Base-by-base conservation (phyloP, 1,284 basidiomycete genomes). In the Leccinum laetum region DNA sequence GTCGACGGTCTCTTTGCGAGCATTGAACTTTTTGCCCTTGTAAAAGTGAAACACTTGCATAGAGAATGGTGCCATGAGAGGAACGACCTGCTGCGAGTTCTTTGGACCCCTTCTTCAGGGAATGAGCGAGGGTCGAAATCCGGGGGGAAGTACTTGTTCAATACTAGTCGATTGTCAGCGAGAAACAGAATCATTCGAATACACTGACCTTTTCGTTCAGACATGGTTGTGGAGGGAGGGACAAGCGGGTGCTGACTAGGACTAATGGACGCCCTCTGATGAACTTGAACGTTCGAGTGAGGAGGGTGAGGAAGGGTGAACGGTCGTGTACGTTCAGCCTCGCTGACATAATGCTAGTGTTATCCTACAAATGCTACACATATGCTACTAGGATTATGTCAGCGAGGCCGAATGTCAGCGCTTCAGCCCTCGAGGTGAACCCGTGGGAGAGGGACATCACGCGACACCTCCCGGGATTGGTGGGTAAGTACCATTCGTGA, bases 11-110 rank as follows among this genome's bases (percentile, higher is more conserved):
- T 99, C 98, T 77, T 99, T 99, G 61, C 97, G 86, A 2, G 98
- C 98, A 72, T 99, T 99, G 84, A 99, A 99, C 80, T 99, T 99
- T 82, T 99, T 99, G 57, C 97, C 98, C 77, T 98, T 91, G 83
- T 96, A 96, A 67, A 99, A 93, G 77, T 98, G 24, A 26, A 52
- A 62, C 11, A 79, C 85, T 62, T 70, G 88, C 97, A 99, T 99
- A 14, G 94, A 96, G 79, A 98, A 99, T 0, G 97, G 97, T 6
- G 98, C 96, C 97, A 99, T 99, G 58, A 99, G 87, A 84, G 96
- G 94, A 68, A 99, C 96, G 64, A 96, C 93, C 80, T 97, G 94
- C 77, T 99, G 97, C 18, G 91, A 89, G 78, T 98, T 97, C 84
- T 93, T 96, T 64, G 92, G 91, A 66, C 87, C 85, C 76, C 92